Conservation (phyloP, 2,329 filamentous ascomycete genomes). For the Colletotrichum limetticola region DNA sequence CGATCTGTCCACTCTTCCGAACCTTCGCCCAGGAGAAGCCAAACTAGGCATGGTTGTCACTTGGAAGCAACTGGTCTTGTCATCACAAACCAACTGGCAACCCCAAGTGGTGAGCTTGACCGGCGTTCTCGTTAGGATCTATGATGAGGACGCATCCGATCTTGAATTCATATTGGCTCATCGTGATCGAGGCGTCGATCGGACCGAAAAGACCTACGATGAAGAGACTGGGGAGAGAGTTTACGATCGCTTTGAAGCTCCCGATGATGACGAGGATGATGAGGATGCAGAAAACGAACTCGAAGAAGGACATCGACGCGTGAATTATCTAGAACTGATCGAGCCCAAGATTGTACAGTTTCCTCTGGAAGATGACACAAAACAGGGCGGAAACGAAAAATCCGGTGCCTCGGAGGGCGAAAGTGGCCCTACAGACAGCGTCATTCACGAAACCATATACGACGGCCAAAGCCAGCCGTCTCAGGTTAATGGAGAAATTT, state of each 20-base stretch:
- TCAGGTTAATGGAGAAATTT: slow-evolving; percentile 12
- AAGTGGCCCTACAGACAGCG: slow-evolving; percentile 34
- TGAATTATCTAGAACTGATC: slow-evolving; percentile 72
- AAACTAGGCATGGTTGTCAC: slow-evolving; percentile 72
- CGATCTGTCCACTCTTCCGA: slow-evolving; percentile 64
- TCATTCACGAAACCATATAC: slow-evolving; percentile 39
- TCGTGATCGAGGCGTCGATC: slow-evolving; percentile 70
- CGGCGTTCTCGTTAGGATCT: slow-evolving; percentile 69
- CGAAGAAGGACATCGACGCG: slow-evolving; percentile 69
- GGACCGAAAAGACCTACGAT: slow-evolving; percentile 70
- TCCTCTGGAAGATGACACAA: slow-evolving; percentile 38
- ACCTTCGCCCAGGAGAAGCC: slow-evolving; percentile 59
- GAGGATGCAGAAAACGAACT: slow-evolving; percentile 60
- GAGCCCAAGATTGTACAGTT: slow-evolving; percentile 73
- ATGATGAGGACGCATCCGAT: slow-evolving; percentile 59
- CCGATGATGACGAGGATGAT: slow-evolving; percentile 70
- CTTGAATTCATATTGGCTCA: slow-evolving; percentile 75
- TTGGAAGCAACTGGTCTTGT: slow-evolving; percentile 73
- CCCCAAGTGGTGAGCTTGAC: slow-evolving; percentile 73
- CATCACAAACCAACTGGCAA: slow-evolving; percentile 72
- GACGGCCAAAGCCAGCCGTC: slow-evolving; percentile 8
- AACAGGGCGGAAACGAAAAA: slow-evolving; percentile 37
- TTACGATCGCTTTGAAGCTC: slow-evolving; percentile 83
- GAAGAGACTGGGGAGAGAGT: slow-evolving; percentile 75
- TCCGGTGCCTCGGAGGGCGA: slow-evolving; percentile 16